Base-by-base conservation (phyloP, 2,329 filamentous ascomycete genomes). In the Colletotrichum sp. region DNA sequence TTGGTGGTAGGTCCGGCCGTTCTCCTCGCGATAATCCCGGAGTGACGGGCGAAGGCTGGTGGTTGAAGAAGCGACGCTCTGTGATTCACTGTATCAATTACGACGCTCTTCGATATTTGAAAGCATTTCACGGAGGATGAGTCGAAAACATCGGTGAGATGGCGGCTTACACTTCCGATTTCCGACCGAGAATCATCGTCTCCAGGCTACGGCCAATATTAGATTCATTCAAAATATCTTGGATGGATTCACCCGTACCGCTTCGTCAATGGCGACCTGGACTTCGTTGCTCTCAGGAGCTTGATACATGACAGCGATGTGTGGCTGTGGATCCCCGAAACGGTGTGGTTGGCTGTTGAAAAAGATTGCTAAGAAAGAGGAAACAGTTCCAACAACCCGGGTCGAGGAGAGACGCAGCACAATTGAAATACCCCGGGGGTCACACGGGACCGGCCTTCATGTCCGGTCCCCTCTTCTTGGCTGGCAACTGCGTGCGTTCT, bases 131-230 rank as follows among this genome's bases (percentile, higher is more conserved):
- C 3, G 7, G 5, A 61, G 36, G n/a, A 5, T 25, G 27, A 19
- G 19, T 8, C 11, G n/a, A 15, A 1, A 32, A 27, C n/a, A n/a
- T n/a, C n/a, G n/a, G n/a, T n/a, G n/a, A 2, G 6, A 2, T n/a
- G 19, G 30, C 30, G 30, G 28, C 57, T 61, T 32, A 61, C 59
- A 8, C 59, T 61, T 22, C 59, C 30, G 1, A 32, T 19, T 32
- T 22, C 59, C 28, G 59, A 61, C 1, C 28, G 59, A 1, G 16
- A 28, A 22, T 61, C 59, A 22, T 61, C 59, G 12, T 32, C 28
- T 2, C 12, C 32, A 34, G 32, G 32, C 59, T 61, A 22, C 19
- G 7, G 16, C 11, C 19, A 34, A n/a, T 15, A 4, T 61, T 32
- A 61, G 28, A 19, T 48, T 13, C n/a, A n/a, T n/a, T n/a, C n/a